These are phyloP conservation scores for Aspergillus biplanus DNA, from an alignment of 495 filamentous ascomycete genomes.

Conservation along the genomic window DNA sequence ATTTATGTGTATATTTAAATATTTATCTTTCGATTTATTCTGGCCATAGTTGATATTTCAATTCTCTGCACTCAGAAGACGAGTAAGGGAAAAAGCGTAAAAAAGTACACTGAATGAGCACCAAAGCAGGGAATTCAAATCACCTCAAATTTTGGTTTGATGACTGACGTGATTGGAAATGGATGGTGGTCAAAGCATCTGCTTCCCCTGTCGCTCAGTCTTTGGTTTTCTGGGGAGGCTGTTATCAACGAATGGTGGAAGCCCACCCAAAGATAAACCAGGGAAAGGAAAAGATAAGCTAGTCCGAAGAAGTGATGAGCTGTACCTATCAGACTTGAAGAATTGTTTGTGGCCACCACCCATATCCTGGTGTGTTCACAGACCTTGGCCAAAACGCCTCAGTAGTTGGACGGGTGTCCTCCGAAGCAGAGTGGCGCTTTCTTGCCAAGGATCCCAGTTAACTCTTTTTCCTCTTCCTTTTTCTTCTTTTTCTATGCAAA, in stretches of 20 bases:
- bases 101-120: too few relatives aligned
- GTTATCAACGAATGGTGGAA: conserved; percentile 11
- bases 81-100: too few relatives aligned
- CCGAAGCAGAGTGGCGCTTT: background rate
- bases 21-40: too few relatives aligned
- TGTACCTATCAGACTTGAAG: conserved; percentile 10
- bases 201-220: conserved; percentile 16
- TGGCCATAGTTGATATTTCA: too few relatives aligned
- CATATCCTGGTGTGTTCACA: background rate
- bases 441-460: background rate
- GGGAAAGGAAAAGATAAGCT: conserved; percentile 13
- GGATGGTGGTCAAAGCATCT: conserved; percentile 1
- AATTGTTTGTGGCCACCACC: background rate
- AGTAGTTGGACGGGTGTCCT: too few relatives aligned
- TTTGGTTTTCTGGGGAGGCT: conserved; percentile 3
- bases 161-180: conserved; percentile 5
- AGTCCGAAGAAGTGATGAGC: conserved; percentile 12
- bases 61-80: too few relatives aligned
- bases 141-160: background rate
- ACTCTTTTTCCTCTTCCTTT: background rate
- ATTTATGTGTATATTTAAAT: too few relatives aligned
- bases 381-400: background rate
- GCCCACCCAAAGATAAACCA: conserved; percentile 1
- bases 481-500: background rate
- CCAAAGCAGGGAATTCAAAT: background rate